Percentiles rank a stretch among this genome's conserved stretches.
Evolutionary conservation across 371 early-diverging fungal species (phyloP).

Genomic region (Rhizopus delemar): DNA sequence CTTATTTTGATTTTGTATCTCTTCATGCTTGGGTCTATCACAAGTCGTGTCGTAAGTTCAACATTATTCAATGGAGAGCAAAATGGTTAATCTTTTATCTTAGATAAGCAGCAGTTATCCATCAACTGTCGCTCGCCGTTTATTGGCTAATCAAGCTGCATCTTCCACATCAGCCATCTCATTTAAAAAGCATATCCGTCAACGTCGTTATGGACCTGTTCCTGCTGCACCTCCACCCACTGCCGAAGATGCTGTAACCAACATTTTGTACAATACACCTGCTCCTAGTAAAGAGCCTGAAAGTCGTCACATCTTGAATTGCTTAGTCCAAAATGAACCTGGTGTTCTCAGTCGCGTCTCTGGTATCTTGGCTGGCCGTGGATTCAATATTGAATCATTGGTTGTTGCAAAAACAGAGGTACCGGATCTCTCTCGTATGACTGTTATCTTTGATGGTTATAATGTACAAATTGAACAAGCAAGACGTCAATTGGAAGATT

Average conservation of each 20-base stretch:
- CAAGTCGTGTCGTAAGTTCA: slow-evolving; percentile 20
- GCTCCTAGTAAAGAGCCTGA: slow-evolving; percentile 50
- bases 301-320: slow-evolving; percentile 86
- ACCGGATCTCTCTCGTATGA: slow-evolving; percentile 91
- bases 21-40: slow-evolving; percentile 13
- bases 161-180: slow-evolving; percentile 61
- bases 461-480: slow-evolving; percentile 87
- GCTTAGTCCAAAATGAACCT: slow-evolving; percentile 94
- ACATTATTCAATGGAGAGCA: neutral
- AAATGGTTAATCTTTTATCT: neutral
- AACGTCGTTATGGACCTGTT: slow-evolving; percentile 53
- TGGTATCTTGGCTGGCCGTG: slow-evolving; percentile 92
- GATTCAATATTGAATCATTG: slow-evolving; percentile 95
- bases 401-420: slow-evolving; percentile 96
- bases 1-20: slow-evolving; percentile 1
- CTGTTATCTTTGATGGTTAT: slow-evolving; percentile 87
- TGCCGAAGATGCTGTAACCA: slow-evolving; percentile 85
- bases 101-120: neutral
- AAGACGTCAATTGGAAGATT: slow-evolving; percentile 89
- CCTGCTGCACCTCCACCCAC: slow-evolving; percentile 48
- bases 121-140: neutral
- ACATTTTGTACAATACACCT: slow-evolving; percentile 92
- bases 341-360: slow-evolving; percentile 92
- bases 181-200: slow-evolving; percentile 58
- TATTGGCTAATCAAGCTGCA: slow-evolving; percentile 1